Conservation (phyloP, 208 protist species). For the Trypanosoma melophagium region DNA sequence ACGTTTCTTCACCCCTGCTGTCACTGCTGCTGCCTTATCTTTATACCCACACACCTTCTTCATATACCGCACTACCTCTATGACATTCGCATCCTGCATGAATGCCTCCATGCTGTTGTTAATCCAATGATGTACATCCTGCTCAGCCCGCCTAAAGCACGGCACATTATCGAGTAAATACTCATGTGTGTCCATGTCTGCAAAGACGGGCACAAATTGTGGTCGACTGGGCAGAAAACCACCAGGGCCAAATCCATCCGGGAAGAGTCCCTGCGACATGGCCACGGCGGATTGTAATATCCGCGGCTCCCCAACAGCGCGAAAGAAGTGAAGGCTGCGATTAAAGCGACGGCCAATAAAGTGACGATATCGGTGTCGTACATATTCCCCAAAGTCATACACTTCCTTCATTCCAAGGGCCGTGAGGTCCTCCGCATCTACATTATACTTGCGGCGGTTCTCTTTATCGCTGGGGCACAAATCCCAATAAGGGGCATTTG, state of each 20-base stretch:
- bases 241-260: conserved; percentile 72
- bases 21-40: too few species aligned
- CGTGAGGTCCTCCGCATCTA: conserved; percentile 67
- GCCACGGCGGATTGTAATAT: conserved; percentile 83
- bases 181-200: conserved; percentile 87
- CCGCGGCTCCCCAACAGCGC: conserved; percentile 80
- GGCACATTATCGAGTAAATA: conserved; percentile 85
- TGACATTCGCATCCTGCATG: conserved; percentile 43
- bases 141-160: conserved; percentile 77
- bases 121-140: conserved; percentile 70
- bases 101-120: conserved; percentile 40
- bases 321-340: conserved; percentile 75
- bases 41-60: conserved; percentile 49
- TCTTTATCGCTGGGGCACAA: conserved; percentile 64
- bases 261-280: conserved; percentile 73
- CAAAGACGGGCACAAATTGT: conserved; percentile 84
- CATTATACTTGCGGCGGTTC: conserved; percentile 55
- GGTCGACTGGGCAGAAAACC: conserved; percentile 68
- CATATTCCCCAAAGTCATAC: conserved; percentile 65
- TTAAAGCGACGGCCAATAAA: conserved; percentile 77
- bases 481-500: conserved; percentile 76
- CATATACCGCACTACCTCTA: conserved; percentile 41
- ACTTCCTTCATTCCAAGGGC: conserved; percentile 82
- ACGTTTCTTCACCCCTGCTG: too few species aligned
- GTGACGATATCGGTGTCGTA: conserved; percentile 51